These are phyloP conservation scores for Backusella morwellensis DNA, from an alignment of 192 early-diverging fungal genomes.

Conservation along the genomic window DNA sequence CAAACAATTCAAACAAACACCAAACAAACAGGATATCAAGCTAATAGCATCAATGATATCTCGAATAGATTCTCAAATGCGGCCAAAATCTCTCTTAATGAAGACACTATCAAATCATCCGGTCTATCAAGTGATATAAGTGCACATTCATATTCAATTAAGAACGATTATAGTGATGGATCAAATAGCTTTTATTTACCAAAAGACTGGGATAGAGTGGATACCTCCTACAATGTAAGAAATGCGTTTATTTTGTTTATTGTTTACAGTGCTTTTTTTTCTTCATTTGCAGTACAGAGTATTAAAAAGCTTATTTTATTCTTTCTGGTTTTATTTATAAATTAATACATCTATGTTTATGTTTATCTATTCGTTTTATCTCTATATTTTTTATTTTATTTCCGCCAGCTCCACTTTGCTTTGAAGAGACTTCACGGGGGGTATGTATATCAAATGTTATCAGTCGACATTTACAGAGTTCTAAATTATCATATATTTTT, in stretches of 20 bases:
- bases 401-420: constrained; percentile 16
- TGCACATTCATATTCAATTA: background rate
- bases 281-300: background rate
- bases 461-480: background rate
- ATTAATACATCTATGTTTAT: background rate
- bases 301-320: background rate
- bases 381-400: background rate
- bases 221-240: constrained; percentile 9
- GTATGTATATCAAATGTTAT: background rate
- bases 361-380: background rate
- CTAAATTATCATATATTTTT: background rate
- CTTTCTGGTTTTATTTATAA: background rate
- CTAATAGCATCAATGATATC: background rate
- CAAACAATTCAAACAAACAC: background rate
- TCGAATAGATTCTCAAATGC: background rate
- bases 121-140: background rate
- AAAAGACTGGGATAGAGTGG: constrained; percentile 17
- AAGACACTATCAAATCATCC: background rate
- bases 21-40: background rate
- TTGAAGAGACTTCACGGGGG: constrained; percentile 8
- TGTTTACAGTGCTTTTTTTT: background rate
- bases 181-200: constrained; percentile 18
- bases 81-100: background rate
- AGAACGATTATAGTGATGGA: background rate
- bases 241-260: background rate